phyloP scores from a whole-genome alignment of 2,329 filamentous ascomycete genomes.

The Fusarium praegraminearum region DNA sequence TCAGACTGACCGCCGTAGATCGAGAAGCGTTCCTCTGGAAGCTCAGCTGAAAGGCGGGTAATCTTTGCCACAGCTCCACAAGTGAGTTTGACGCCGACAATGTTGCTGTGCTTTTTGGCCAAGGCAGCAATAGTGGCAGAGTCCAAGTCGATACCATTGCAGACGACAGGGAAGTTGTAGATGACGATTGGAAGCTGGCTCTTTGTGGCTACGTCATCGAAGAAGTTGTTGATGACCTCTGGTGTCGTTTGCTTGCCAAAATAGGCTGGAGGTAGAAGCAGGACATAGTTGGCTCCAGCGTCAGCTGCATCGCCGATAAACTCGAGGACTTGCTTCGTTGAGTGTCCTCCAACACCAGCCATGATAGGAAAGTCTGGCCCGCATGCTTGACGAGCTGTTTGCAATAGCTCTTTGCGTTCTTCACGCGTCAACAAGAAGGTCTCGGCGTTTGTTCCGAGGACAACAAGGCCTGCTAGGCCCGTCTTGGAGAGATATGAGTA shows the following conservation, averaged over 20 bases:
- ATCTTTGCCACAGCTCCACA: conserved; percentile 80
- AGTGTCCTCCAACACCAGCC: conserved; percentile 74
- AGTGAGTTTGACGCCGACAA: conserved; percentile 77
- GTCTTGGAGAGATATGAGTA: conserved; percentile 63
- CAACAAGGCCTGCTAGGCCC: conserved; percentile 64
- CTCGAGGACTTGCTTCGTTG: conserved; percentile 72
- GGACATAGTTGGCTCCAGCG: conserved; percentile 70
- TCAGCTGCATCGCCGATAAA: conserved; percentile 69
- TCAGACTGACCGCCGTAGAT: conserved; percentile 80
- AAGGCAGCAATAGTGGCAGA: conserved; percentile 65
- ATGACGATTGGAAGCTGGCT: conserved; percentile 69
- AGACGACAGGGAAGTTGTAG: conserved; percentile 77
- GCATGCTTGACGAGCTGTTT: conserved; percentile 75
- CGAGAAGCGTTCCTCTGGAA: conserved; percentile 69
- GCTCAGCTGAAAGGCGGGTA: conserved; percentile 65
- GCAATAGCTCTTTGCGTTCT: conserved; percentile 68
- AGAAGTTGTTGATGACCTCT: conserved; percentile 71
- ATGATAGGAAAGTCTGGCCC: conserved; percentile 90
- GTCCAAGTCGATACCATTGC: conserved; percentile 75
- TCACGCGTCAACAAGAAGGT: conserved; percentile 68
- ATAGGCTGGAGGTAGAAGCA: conserved; percentile 73
- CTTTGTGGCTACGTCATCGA: conserved; percentile 64
- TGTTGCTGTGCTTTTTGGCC: conserved; percentile 59
- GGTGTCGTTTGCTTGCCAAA: conserved; percentile 72
- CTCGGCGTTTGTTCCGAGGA: conserved; percentile 68